phyloP scores from a whole-genome alignment of 208 protist genomes.

The Leishmania major region DNA sequence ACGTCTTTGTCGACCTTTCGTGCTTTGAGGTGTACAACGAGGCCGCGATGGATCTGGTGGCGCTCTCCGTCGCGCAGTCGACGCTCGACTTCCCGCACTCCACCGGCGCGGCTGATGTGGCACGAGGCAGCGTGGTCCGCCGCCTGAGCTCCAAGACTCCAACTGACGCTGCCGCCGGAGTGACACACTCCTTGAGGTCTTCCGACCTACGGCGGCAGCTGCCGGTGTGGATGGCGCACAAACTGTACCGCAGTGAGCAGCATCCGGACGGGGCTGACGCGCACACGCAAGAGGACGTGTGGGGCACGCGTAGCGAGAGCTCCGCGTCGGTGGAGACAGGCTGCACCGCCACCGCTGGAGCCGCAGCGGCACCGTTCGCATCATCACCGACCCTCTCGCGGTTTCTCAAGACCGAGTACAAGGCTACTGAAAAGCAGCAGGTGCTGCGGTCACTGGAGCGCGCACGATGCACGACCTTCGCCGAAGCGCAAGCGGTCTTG shows the following conservation, averaged over 20 bases:
- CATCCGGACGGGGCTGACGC: background rate
- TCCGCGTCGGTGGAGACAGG: background rate
- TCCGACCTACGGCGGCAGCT: conserved; percentile 3
- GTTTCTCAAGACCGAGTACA: conserved; percentile 40
- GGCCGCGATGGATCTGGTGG: conserved; percentile 66
- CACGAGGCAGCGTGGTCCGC: background rate
- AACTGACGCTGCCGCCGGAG: background rate
- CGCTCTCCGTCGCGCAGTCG: conserved; percentile 26
- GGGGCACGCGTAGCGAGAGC: background rate
- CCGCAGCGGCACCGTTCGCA: background rate
- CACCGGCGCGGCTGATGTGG: background rate
- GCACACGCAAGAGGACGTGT: background rate
- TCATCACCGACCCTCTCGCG: background rate
- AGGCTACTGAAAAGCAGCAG: conserved; percentile 54
- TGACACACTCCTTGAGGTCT: background rate
- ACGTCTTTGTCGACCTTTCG: conserved; percentile 55
- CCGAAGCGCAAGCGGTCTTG: conserved; percentile 36
- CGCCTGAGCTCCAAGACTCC: conserved; percentile 7
- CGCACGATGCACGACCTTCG: conserved; percentile 38
- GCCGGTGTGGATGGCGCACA: conserved; percentile 22
- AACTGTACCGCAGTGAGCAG: conserved; percentile 18
- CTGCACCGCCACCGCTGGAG: background rate
- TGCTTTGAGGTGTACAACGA: conserved; percentile 88
- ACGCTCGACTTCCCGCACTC: background rate
- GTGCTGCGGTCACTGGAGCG: conserved; percentile 44